Percentiles rank a stretch among this genome's conserved stretches.
phyloP scores from a whole-genome alignment of 2,329 filamentous ascomycete genomes.

The Claviceps maximensis region DNA sequence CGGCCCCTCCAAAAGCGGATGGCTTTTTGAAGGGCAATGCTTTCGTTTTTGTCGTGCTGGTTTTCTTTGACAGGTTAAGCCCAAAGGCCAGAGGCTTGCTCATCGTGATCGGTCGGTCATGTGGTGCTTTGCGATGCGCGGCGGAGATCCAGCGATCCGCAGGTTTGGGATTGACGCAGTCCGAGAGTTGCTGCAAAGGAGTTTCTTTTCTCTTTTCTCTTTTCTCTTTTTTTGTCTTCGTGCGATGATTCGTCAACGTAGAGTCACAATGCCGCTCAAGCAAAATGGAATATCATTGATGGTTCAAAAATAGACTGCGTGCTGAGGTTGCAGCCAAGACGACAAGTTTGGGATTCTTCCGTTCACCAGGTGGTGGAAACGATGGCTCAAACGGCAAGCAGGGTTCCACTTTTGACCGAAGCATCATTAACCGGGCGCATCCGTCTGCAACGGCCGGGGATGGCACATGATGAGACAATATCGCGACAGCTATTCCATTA shows the following conservation, averaged over 20 bases:
- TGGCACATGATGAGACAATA: no score
- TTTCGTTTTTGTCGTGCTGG: conserved; percentile 32
- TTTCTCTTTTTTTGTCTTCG: neutral
- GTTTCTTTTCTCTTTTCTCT: neutral
- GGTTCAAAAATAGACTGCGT: neutral
- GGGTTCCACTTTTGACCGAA: neutral
- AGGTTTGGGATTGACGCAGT: no score
- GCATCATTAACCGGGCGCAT: neutral
- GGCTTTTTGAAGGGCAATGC: conserved; percentile 32
- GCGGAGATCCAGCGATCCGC: neutral
- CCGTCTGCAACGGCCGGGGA: neutral
- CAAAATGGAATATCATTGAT: no score
- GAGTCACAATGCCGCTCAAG: neutral
- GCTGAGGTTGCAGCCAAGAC: neutral
- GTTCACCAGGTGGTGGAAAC: neutral
- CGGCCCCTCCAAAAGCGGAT: conserved; percentile 43
- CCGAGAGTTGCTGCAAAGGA: no score
- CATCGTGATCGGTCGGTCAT: conserved; percentile 19
- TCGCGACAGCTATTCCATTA: no score
- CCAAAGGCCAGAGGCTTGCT: conserved; percentile 41
- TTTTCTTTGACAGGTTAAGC: conserved; percentile 48
- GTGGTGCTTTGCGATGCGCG: neutral
- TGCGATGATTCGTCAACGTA: neutral
- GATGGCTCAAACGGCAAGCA: no score
- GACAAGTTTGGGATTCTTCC: neutral